phyloP scores from a whole-genome alignment of 805 yeast species.

The Kodamaea fukazawae region DNA sequence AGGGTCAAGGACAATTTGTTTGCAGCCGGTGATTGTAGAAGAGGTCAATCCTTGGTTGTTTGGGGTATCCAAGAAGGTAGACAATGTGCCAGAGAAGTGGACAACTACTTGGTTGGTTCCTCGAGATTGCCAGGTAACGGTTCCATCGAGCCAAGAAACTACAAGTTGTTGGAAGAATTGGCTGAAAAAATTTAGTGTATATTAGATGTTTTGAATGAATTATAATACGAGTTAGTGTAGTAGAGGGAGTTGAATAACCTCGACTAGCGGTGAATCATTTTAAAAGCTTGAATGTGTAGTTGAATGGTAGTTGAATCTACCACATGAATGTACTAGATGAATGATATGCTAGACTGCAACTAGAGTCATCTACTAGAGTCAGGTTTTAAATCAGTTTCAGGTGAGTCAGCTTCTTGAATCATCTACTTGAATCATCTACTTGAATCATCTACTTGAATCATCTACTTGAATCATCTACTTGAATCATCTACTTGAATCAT shows the following conservation, averaged over 20 bases:
- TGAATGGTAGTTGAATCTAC: no score
- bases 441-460: no score
- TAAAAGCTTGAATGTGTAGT: no score
- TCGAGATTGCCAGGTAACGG: constrained; percentile 92
- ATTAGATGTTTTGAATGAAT: neutral
- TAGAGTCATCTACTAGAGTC: no score
- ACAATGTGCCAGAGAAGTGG: constrained; percentile 96
- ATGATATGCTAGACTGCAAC: no score
- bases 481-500: no score
- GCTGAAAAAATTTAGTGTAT: constrained; percentile 52
- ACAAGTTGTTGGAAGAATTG: constrained; percentile 69
- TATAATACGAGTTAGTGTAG: neutral
- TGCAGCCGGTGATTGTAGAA: constrained; percentile 98
- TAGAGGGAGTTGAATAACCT: neutral
- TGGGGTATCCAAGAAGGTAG: constrained; percentile 99
- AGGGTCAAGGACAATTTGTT: constrained; percentile 71
- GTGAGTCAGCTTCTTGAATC: no score
- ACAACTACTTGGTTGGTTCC: constrained; percentile 69
- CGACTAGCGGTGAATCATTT: no score
- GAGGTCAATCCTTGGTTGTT: constrained; percentile 96
- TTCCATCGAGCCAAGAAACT: constrained; percentile 83
- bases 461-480: no score
- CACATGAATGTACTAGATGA: no score
- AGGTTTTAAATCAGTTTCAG: no score
- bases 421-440: no score